Base-by-base conservation (phyloP, 805 yeast species). In the Ogataea zsoltii region DNA sequence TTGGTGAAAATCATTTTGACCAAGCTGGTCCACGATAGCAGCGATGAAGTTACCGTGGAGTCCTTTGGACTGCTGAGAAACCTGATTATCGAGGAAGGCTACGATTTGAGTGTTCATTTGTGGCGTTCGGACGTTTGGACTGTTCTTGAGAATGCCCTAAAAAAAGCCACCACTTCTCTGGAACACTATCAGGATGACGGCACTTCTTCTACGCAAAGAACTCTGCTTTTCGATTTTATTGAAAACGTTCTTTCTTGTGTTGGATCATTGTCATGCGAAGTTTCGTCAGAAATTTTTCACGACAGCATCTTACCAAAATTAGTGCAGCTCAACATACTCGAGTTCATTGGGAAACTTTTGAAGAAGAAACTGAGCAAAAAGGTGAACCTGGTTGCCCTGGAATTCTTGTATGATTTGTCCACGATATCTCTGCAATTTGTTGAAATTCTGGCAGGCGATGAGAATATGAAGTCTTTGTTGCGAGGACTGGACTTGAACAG, bases 101-200 rank as follows among this genome's bases (percentile, higher is more conserved):
- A 88, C 55, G 96, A 88, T 51, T 76, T 88, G 30, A 80, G 89
- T 21, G 77, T 79, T 16, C 80, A 78, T 62, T 63, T 87, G 43
- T 85, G 95, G 87, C 78, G 97, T 60, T 80, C 81, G 14, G 81
- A 85, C 50, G 80, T 92, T 33, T 83, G 96, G 86, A 71, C 76
- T 0, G 67, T 77, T 21, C 72, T 89, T 33, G 77, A 74, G 38
- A 51, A 62, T 4, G 77, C 82, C 2, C 66, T 88, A 35, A 61
- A 62, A 0, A 82, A 82, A 50, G 74, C 82, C 18, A 61, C 70
- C 30, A 62, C 60, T 0, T 79, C 88, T 0, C 69, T 83, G 35
- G 62, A 68, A 18, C 73, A 69, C 48, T 57, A 77, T 45, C 61
- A 56, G 30, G 64, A 62, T 23, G 53, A 55, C 10, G 51, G 45